A percentile compares a stretch with the other conserved stretches of the same genome.
Conservation (phyloP, 352 stramenopile species). For the Globisporangium megalacanthum region DNA sequence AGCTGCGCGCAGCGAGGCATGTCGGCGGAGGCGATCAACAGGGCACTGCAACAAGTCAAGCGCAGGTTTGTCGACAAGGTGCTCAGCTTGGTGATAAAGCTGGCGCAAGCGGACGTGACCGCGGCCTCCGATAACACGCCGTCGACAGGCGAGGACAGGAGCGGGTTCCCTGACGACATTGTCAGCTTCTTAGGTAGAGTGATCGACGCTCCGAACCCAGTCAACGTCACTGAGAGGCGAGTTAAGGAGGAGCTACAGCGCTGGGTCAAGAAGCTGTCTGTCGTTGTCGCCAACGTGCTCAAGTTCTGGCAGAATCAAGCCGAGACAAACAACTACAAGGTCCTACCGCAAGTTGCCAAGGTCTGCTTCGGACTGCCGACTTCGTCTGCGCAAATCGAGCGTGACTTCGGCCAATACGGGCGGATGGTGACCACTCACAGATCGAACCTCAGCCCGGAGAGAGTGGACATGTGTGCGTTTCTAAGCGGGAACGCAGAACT, state of each 20-base stretch:
- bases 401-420: too few species aligned
- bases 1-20: not conserved
- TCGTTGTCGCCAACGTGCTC: not conserved
- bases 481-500: too few species aligned
- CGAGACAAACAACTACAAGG: too few species aligned
- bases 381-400: too few species aligned
- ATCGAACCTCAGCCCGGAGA: too few species aligned
- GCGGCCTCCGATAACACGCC: not conserved
- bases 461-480: too few species aligned
- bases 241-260: not conserved
- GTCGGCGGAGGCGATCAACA: not conserved
- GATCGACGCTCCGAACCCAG: not conserved
- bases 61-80: not conserved
- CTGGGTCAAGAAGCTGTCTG: not conserved
- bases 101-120: not conserved
- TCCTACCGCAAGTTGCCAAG: too few species aligned
- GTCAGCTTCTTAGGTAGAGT: not conserved
- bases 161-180: not conserved
- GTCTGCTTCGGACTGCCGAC: too few species aligned
- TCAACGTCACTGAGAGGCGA: not conserved
- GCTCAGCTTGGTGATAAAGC: not conserved
- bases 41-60: not conserved
- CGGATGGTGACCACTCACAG: too few species aligned
- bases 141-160: not conserved
- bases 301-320: not conserved